These are phyloP conservation scores for Zygotorulaspora danielsina DNA, from an alignment of 805 yeast genomes.

Conservation along the genomic window DNA sequence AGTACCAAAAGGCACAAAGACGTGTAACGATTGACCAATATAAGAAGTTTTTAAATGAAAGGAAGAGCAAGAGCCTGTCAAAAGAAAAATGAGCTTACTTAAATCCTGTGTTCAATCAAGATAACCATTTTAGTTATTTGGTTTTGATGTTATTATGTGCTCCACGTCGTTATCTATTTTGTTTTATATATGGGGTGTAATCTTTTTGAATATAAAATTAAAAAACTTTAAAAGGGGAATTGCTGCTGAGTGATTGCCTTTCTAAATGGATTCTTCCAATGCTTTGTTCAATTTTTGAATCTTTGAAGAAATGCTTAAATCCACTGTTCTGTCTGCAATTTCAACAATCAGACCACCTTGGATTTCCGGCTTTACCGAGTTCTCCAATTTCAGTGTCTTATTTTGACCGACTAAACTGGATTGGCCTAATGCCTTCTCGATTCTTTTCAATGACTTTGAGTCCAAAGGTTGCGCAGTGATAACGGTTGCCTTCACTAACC, in stretches of 20 bases:
- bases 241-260: too few species aligned
- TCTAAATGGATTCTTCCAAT: slow-evolving; percentile 81
- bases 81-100: neutral
- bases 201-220: slow-evolving; percentile 1
- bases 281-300: slow-evolving; percentile 85
- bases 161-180: slow-evolving; percentile 13
- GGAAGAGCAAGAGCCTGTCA: slow-evolving; percentile 29
- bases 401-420: slow-evolving; percentile 81
- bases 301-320: slow-evolving; percentile 79
- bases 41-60: slow-evolving; percentile 48
- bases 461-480: slow-evolving; percentile 86
- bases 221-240: neutral
- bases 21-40: slow-evolving; percentile 65
- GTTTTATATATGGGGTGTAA: slow-evolving; percentile 2
- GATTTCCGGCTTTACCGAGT: slow-evolving; percentile 82
- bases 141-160: slow-evolving; percentile 2
- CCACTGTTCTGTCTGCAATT: slow-evolving; percentile 95
- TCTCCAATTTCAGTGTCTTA: slow-evolving; percentile 78
- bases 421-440: slow-evolving; percentile 70
- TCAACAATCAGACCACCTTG: slow-evolving; percentile 95
- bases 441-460: slow-evolving; percentile 67
- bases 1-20: slow-evolving; percentile 59
- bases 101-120: too few species aligned
- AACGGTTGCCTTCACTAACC: slow-evolving; percentile 88
- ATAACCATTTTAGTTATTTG: too few species aligned